Evolutionary conservation across 345 rosid genomes (phyloP), one percentile per base, ranked within the genome.

Genomic region (Boechera divaricarpa): DNA sequence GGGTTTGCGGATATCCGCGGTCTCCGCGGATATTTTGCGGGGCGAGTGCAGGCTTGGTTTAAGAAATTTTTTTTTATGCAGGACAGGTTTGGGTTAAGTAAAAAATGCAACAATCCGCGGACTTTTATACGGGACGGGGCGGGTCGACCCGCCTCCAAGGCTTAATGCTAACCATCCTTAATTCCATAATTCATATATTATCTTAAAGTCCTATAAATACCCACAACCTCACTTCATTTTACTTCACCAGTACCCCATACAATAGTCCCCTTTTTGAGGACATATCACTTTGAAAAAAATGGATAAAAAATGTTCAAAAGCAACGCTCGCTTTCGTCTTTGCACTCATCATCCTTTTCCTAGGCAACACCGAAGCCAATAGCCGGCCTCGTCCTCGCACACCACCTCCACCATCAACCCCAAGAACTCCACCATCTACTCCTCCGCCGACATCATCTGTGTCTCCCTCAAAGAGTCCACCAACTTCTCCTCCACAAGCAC

Each of bases 301-400:
- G 67, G 39, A 48, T 48, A 51, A 39, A 18, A 67, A 49, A 59
- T 59, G 51, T 75, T 12, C 54, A 24, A 39, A 41, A 67, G 29
- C 54, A 75, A 9, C 36, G 28, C 4, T 58, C 41, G 35, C 61
- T 51, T 42, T 75, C 26, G 39, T 75, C 47, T 10, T 75, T 29
- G 62, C 42, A 18, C 6, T 75, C 13, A 49, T 26, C 24, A 39
- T 75, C 28, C 16, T 75, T 10, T 15, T 67, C 13, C 5, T 36
- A 1, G 36, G 44, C 53, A 28, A 49, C 26, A 38, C 16, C 5
- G 18, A 75, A 59, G 73, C 79, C 2, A 63, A 64, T 42, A 55
- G 45, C 4, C 64, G 4, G 13, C 58, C 54, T 6, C 56, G 29
- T 2, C 41, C 57, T 2, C 48, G 44, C 0, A 7, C 39, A 32